A percentile compares a stretch with the other conserved stretches of the same genome.
Evolutionary conservation across 129 eudicot species (phyloP).

Genomic region (Centrapalus pauciflorus): DNA sequence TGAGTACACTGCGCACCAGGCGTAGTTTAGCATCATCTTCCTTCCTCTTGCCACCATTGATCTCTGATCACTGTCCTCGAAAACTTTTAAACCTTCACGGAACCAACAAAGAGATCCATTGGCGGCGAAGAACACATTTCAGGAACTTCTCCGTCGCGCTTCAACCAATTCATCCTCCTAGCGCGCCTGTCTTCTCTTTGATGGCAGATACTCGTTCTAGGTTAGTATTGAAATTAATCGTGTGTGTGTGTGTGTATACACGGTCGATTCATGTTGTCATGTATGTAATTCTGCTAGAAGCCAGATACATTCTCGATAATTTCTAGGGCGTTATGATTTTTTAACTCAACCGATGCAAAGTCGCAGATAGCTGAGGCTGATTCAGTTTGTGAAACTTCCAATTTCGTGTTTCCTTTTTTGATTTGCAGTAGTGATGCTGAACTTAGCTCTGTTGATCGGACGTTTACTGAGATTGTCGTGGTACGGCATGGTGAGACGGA

Average conservation of each 20-base stretch:
- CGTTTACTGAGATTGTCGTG: constrained; percentile 57
- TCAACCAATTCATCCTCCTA: constrained; percentile 16
- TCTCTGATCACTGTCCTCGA: background rate
- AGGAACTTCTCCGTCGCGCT: constrained; percentile 13
- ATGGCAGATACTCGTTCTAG: constrained; percentile 50
- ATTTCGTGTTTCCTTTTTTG: background rate
- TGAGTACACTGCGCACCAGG: constrained; percentile 18
- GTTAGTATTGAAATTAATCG: constrained; percentile 18
- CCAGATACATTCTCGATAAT: background rate
- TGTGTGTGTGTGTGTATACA: background rate
- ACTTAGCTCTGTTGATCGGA: constrained; percentile 1
- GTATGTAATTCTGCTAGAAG: background rate
- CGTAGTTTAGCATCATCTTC: constrained; percentile 5
- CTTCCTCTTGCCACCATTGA: constrained; percentile 6
- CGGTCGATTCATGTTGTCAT: background rate
- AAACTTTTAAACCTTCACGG: constrained; percentile 16
- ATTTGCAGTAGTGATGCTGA: constrained; percentile 26
- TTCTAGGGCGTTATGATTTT: background rate
- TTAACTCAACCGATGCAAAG: background rate
- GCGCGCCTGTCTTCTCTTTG: constrained; percentile 6
- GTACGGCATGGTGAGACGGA: constrained; percentile 96
- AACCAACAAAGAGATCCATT: constrained; percentile 5
- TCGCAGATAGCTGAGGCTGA: background rate
- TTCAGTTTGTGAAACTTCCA: background rate
- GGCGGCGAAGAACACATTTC: constrained; percentile 12